These are phyloP conservation scores for Annona squamosa DNA, from an alignment of 164 flowering plant genomes.

Conservation along the genomic window DNA sequence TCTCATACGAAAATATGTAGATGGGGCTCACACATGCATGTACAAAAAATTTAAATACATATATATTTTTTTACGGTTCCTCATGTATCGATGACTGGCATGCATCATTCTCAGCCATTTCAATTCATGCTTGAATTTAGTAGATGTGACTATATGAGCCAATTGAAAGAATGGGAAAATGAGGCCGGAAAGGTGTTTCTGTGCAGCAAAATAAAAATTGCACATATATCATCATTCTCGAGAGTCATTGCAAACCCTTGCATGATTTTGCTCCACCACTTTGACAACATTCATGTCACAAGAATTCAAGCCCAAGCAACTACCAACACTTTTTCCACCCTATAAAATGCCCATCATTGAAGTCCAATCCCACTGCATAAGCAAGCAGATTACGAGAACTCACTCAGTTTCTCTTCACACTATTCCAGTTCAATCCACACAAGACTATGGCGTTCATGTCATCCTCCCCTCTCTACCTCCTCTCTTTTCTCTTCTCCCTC, in stretches of 20 bases:
- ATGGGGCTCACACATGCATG: too few relatives aligned
- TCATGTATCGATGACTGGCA: too few relatives aligned
- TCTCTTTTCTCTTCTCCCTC: conserved; percentile 26
- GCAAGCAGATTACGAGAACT: conserved; percentile 2
- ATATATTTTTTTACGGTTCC: too few relatives aligned
- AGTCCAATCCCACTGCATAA: conserved; percentile 16
- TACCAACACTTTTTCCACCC: conserved; percentile 12
- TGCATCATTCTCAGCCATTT: too few relatives aligned
- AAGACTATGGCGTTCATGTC: conserved; percentile 16
- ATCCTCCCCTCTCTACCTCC: conserved; percentile 23
- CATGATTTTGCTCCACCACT: conserved; percentile 36
- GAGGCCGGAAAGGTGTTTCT: too few relatives aligned
- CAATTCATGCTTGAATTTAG: too few relatives aligned
- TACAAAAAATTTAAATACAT: too few relatives aligned
- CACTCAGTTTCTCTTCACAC: background rate
- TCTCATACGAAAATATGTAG: too few relatives aligned
- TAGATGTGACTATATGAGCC: too few relatives aligned
- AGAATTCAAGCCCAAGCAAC: conserved; percentile 49
- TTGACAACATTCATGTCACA: conserved; percentile 11
- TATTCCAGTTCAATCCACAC: background rate
- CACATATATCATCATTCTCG: background rate
- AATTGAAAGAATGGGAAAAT: too few relatives aligned
- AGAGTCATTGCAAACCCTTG: background rate
- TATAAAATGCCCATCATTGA: conserved; percentile 21
- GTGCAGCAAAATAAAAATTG: too few relatives aligned